Conservation (phyloP, 2,329 filamentous ascomycete species). For the Fusarium oxysporum region DNA sequence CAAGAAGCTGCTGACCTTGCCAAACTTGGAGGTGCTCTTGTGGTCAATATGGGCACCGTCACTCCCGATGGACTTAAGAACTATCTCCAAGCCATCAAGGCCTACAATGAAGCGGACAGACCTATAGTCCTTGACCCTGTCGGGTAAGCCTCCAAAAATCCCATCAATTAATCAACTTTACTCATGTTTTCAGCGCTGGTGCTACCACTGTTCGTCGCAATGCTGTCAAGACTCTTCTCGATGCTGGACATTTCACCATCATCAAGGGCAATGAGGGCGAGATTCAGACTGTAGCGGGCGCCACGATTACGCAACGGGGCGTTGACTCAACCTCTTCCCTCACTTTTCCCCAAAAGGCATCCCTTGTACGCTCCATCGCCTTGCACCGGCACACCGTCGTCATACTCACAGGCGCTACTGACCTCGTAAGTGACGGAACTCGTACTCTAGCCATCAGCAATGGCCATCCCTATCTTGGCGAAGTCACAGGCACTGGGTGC, state of each 20-base stretch:
- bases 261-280: conserved; percentile 97
- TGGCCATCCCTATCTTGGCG: conserved; percentile 77
- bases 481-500: conserved; percentile 85
- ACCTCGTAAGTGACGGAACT: conserved; percentile 81
- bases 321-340: conserved; percentile 80
- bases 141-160: conserved; percentile 63
- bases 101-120: conserved; percentile 82
- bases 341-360: conserved; percentile 64
- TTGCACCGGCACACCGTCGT: conserved; percentile 72
- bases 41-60: conserved; percentile 95
- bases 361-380: conserved; percentile 75
- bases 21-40: conserved; percentile 78
- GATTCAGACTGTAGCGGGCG: conserved; percentile 77
- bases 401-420: conserved; percentile 83
- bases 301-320: conserved; percentile 72
- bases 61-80: conserved; percentile 79
- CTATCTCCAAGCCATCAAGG: conserved; percentile 78
- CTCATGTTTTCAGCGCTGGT: conserved; percentile 67
- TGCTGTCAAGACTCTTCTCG: conserved; percentile 77
- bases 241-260: conserved; percentile 81
- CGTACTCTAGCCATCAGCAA: conserved; percentile 77
- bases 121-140: conserved; percentile 91
- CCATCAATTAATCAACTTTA: background rate
- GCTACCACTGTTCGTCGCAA: conserved; percentile 80
- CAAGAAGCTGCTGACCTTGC: conserved; percentile 86